Percentiles rank a stretch among this genome's conserved stretches.
phyloP scores from a whole-genome alignment of 495 filamentous ascomycete species.

The Aspergillus avenaceus region DNA sequence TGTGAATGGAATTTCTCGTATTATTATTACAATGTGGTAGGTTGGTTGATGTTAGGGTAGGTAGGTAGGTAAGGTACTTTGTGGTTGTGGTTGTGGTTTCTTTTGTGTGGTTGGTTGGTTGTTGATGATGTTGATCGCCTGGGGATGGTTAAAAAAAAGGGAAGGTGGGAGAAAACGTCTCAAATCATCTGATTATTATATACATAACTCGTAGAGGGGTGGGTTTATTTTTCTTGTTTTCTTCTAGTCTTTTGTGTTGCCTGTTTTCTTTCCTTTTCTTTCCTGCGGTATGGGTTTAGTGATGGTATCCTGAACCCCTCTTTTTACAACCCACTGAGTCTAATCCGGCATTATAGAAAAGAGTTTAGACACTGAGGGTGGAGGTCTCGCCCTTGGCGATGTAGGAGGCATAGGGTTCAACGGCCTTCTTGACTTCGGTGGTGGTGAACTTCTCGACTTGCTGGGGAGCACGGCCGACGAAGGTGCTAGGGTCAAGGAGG shows the following conservation, averaged over 20 bases:
- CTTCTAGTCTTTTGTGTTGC: too few species aligned
- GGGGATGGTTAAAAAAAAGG: neutral
- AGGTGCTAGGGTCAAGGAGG: constrained; percentile 64
- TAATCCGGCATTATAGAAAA: too few species aligned
- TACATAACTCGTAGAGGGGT: neutral
- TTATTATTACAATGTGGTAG: too few species aligned
- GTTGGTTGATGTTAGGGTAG: too few species aligned
- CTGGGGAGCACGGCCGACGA: constrained; percentile 61
- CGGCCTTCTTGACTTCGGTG: constrained; percentile 48
- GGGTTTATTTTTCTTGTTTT: too few species aligned
- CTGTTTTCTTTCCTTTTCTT: too few species aligned
- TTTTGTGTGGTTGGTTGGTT: too few species aligned
- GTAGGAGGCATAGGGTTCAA: constrained; percentile 44
- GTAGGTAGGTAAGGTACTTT: too few species aligned
- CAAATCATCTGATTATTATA: neutral
- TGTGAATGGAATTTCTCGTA: too few species aligned
- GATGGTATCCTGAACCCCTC: neutral
- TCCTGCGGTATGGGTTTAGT: neutral
- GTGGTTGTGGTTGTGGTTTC: too few species aligned
- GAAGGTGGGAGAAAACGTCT: neutral
- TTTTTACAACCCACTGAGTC: too few species aligned
- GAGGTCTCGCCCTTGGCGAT: constrained; percentile 44
- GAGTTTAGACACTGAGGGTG: constrained; percentile 51
- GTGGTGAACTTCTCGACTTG: constrained; percentile 56
- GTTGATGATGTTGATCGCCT: too few species aligned